Base-by-base conservation (phyloP, 352 stramenopile genomes). In the Phytophthora boehmeriae region DNA sequence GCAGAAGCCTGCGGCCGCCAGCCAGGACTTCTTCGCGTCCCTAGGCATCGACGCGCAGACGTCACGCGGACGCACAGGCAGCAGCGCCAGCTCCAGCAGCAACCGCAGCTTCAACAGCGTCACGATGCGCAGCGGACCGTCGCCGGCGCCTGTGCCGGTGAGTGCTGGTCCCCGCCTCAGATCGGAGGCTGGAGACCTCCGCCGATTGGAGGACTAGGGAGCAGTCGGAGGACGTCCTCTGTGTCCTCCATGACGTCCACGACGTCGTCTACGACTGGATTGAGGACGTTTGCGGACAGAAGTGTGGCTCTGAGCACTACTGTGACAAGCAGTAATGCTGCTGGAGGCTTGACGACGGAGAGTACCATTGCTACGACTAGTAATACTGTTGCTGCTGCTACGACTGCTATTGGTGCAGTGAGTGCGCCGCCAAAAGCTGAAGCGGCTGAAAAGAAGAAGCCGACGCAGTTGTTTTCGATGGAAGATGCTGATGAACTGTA, bases 381-480 rank as follows among this genome's bases (percentile, higher is more conserved):
- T 14, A 66, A 19, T 35, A 45, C 22, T 8, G 17, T 38, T 25
- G 14, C 45, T 38, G n/a, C 34, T 51, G 8, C n/a, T n/a, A n/a
- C 25, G 32, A 66, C 44, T 25, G n/a, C 44, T 35, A 11, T 44
- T 30, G 25, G 25, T 39, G 28, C 27, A 10, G 22, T 10, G 23
- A 51, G 14, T 17, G 44, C 45, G 19, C 35, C 8, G 27, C 42
- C 45, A 17, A 17, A 13, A 2, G 35, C 51, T 49, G 42, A 36
- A 9, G 35, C 54, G 16, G 14, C 45, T 4, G 46, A 25, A 22
- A 16, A 13, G 30, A 39, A 54, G 10, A 80, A 75, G 54, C 61
- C 71, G 50, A 74, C 52, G 46, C 47, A 91, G 45, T 63, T 94
- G 20, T 91, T 94, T 50, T 88, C 80, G 14, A 94, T 94, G 79